Evolutionary conservation across 306 rosid species (phyloP), one percentile per base, ranked within the genome.

Genomic region (Cyclanthera cordifolia): DNA sequence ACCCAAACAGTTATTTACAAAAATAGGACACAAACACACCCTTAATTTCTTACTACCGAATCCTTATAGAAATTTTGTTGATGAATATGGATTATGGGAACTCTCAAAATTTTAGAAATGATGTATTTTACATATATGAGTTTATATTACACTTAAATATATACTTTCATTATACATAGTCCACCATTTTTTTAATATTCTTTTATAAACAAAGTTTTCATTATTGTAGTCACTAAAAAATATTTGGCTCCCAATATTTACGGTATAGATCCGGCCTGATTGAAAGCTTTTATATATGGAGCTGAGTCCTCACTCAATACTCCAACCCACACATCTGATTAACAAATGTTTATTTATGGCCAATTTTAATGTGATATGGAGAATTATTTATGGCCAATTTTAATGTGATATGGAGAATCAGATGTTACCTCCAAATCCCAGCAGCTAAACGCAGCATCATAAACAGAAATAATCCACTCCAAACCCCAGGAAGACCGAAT

Each of bases 391-490:
- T 12, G 3, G 49, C 4, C 16, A n/a, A n/a, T n/a, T n/a, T n/a
- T n/a, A n/a, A n/a, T n/a, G n/a, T 21, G 14, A 21, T 53, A 57
- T 25, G 61, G 21, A 41, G 25, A 20, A 41, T 63, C 32, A 41
- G 69, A 63, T 30, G 39, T 19, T 79, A 89, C 96, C 98, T 93
- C 95, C 91, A 89, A 37, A 77, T 66, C 76, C 96, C 98, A 10
- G 87, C 94, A 73, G 83, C 67, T 7, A 89, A 92, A 74, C 91
- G 96, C 78, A 89, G 69, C 52, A 79, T 70, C 99, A 93, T 93
- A 85, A 93, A 93, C 73, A 93, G 84, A 78, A 86, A 93, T 79
- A 93, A 72, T 79, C 99, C 99, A 7, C 83, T 34, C 96, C 91
- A 90, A 75, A 93, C 86, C 76, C 95, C 99, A 73, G 91, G 77